These are phyloP conservation scores for Aureobasidium sp. DNA, from an alignment of 2,329 filamentous ascomycete species.

Conservation along the genomic window DNA sequence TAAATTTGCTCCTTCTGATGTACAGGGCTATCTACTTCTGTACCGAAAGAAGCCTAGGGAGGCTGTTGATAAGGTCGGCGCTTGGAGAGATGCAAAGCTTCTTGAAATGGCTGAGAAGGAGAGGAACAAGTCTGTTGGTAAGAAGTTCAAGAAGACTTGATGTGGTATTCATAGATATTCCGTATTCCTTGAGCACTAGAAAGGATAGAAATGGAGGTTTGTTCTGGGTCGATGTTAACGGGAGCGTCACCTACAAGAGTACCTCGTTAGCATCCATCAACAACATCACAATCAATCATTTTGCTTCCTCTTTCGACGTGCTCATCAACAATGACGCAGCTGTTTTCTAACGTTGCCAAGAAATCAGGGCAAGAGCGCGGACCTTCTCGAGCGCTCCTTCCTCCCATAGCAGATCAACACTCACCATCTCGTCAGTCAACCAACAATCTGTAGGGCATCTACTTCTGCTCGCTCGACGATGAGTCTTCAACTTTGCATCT, in stretches of 20 bases:
- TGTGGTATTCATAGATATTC: neutral
- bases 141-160: neutral
- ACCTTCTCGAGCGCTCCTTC: neutral
- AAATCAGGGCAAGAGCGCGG: neutral
- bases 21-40: conserved; percentile 47
- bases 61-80: conserved; percentile 38
- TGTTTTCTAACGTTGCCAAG: neutral
- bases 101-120: neutral
- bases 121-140: neutral
- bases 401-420: neutral
- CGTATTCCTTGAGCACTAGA: neutral
- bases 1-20: conserved; percentile 46
- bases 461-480: neutral
- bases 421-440: neutral
- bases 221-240: too few relatives aligned
- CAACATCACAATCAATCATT: too few relatives aligned
- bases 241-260: too few relatives aligned
- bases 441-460: neutral
- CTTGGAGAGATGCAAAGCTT: conserved; percentile 27
- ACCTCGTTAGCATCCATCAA: too few relatives aligned
- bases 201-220: too few relatives aligned
- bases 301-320: neutral
- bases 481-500: neutral
- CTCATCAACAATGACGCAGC: neutral
- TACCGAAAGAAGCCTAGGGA: conserved; percentile 42